Percentiles rank a stretch among this genome's conserved stretches.
phyloP scores from a whole-genome alignment of 1,284 basidiomycete species.

The Gymnopus androsaceus region DNA sequence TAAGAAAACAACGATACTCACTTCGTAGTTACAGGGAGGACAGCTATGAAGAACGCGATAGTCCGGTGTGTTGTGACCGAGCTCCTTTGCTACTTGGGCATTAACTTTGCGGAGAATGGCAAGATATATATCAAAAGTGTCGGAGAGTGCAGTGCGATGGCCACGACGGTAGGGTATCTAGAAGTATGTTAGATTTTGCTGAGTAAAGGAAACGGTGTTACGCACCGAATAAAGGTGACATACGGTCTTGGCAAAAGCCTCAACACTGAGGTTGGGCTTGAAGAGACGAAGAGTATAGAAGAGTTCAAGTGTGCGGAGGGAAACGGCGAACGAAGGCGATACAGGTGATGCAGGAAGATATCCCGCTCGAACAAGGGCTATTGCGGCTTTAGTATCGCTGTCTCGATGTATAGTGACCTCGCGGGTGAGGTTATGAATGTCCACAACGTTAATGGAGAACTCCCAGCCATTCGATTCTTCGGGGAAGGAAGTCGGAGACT shows the following conservation, averaged over 20 bases:
- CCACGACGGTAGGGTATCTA: background rate
- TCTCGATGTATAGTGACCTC: background rate
- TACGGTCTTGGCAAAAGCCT: background rate
- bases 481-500: too few species aligned
- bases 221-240: background rate
- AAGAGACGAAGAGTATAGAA: background rate
- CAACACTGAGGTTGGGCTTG: slow-evolving; percentile 1
- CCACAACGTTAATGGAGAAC: slow-evolving; percentile 1
- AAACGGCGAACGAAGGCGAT: background rate
- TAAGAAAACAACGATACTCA: background rate
- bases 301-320: background rate
- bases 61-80: background rate
- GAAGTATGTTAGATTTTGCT: background rate
- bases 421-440: background rate
- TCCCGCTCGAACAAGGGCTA: background rate
- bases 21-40: slow-evolving; percentile 6
- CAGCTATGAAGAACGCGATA: slow-evolving; percentile 8
- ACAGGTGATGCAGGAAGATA: slow-evolving; percentile 7
- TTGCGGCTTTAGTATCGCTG: background rate
- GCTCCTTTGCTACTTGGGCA: background rate
- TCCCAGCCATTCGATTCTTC: background rate
- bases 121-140: slow-evolving; percentile 8
- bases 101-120: background rate
- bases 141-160: background rate
- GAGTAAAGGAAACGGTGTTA: background rate